Conservation (phyloP, 768 basidiomycete species). For the Daedaleopsis nitida region DNA sequence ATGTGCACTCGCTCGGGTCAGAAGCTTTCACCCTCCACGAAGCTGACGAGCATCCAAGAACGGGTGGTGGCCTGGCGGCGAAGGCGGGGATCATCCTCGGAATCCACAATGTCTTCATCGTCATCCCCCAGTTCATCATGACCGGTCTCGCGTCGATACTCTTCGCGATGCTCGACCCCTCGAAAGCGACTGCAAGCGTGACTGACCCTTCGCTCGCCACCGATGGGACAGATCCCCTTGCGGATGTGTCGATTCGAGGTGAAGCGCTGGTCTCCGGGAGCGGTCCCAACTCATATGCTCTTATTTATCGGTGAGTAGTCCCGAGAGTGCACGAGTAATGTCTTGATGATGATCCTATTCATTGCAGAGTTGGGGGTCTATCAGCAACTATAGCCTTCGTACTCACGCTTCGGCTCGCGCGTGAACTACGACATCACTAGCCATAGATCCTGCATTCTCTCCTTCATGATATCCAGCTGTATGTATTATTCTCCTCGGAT, state of each 20-base stretch:
- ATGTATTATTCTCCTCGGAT: neutral
- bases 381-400: slow-evolving; percentile 56
- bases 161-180: slow-evolving; percentile 82
- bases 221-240: neutral
- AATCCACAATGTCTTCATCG: slow-evolving; percentile 93
- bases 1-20: slow-evolving; percentile 34
- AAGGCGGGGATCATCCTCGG: slow-evolving; percentile 92
- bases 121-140: slow-evolving; percentile 92
- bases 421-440: slow-evolving; percentile 46
- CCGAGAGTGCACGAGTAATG: neutral
- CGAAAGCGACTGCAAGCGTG: slow-evolving; percentile 32
- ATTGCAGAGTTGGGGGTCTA: slow-evolving; percentile 56
- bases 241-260: slow-evolving; percentile 13
- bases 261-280: slow-evolving; percentile 29
- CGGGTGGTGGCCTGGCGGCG: slow-evolving; percentile 53
- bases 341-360: neutral
- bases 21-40: slow-evolving; percentile 16
- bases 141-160: slow-evolving; percentile 84
- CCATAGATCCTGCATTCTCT: slow-evolving; percentile 42
- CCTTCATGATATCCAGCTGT: neutral
- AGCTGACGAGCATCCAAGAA: slow-evolving; percentile 23
- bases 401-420: slow-evolving; percentile 55
- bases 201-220: neutral
- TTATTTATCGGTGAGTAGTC: slow-evolving; percentile 73
- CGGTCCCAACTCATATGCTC: slow-evolving; percentile 69